Conservation (phyloP, 139 green algal genomes). For the Desmodesmus armatus region DNA sequence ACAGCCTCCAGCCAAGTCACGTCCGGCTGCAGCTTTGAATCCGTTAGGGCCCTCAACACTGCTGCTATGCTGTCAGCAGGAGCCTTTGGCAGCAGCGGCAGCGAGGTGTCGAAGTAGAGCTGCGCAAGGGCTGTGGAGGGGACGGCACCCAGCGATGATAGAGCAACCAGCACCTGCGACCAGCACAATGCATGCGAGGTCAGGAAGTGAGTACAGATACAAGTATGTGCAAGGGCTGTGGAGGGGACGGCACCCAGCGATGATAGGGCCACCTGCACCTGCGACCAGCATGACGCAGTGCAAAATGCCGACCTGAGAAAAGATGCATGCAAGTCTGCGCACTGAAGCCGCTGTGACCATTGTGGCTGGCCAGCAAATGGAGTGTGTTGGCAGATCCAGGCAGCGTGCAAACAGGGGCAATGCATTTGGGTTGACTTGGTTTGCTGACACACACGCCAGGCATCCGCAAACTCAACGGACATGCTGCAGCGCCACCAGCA, state of each 20-base stretch:
- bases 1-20: slow-evolving; percentile 13
- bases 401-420: too few species aligned
- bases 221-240: slow-evolving; percentile 6
- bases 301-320: background rate
- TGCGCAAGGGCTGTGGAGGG: slow-evolving; percentile 24
- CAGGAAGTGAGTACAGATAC: too few species aligned
- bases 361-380: too few species aligned
- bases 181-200: background rate
- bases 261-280: slow-evolving; percentile 27
- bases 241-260: background rate
- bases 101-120: slow-evolving; percentile 29
- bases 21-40: slow-evolving; percentile 16
- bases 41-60: slow-evolving; percentile 7
- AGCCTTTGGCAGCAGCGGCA: background rate
- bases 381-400: too few species aligned
- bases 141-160: background rate
- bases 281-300: background rate
- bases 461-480: too few species aligned
- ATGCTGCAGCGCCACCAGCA: too few species aligned
- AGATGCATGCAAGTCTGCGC: too few species aligned
- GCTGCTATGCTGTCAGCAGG: slow-evolving; percentile 6
- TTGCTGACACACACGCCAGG: too few species aligned
- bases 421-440: too few species aligned
- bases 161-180: slow-evolving; percentile 29
- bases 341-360: too few species aligned